These are phyloP conservation scores for Mallotus nudiflorus DNA, from an alignment of 345 rosid genomes.

Conservation along the genomic window DNA sequence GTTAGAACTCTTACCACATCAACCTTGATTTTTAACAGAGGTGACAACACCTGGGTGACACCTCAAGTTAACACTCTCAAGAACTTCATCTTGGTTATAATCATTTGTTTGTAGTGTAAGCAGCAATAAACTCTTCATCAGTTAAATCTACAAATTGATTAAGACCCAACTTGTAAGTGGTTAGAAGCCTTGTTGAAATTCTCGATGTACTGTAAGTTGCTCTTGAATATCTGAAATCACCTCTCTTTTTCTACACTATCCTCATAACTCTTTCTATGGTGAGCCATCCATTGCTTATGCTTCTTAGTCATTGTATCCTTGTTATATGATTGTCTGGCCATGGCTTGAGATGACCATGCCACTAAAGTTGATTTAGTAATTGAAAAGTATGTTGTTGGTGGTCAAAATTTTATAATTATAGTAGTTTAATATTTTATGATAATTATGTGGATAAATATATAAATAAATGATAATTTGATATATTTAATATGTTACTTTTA, in stretches of 20 bases:
- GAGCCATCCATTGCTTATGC: conserved; percentile 29
- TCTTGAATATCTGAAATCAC: conserved; percentile 25
- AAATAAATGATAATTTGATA: too few relatives aligned
- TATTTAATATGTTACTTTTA: too few relatives aligned
- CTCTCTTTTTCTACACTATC: conserved; percentile 20
- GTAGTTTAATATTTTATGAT: too few relatives aligned
- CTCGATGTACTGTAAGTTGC: conserved; percentile 17
- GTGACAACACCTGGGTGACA: neutral
- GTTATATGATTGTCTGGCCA: neutral
- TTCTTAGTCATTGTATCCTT: conserved; percentile 11
- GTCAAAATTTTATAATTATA: too few relatives aligned
- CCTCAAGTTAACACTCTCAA: neutral
- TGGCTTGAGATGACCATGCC: neutral
- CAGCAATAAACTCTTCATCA: neutral
- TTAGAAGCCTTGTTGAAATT: conserved; percentile 2
- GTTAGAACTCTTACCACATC: neutral
- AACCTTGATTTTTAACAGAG: neutral
- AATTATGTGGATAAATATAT: too few relatives aligned
- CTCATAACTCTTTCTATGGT: conserved; percentile 3
- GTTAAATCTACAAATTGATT: conserved; percentile 1
- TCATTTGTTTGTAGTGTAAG: neutral
- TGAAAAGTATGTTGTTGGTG: too few relatives aligned
- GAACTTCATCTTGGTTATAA: neutral
- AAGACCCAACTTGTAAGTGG: neutral
- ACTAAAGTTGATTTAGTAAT: too few relatives aligned